Evolutionary conservation across 2,329 filamentous ascomycete species (phyloP), one percentile per base, ranked within the genome.

Genomic region (Colletotrichum sp.): DNA sequence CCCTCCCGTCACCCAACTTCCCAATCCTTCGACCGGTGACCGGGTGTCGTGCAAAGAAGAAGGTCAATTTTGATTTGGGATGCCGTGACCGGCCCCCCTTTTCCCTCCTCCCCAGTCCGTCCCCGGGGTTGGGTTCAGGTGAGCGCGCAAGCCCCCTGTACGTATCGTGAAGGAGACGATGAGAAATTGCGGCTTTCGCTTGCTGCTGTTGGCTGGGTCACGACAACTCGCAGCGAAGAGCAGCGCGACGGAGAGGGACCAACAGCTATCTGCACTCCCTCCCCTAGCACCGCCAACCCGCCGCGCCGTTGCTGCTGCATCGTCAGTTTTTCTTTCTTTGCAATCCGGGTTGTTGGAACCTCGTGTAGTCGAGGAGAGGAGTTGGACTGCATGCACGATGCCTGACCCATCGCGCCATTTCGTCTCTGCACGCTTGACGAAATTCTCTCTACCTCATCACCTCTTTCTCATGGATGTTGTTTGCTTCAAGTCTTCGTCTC

Each of bases 11-110:
- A 57, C 26, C 57, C 68, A 70, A 65, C 72, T 75, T 75, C 72
- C 72, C 36, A 75, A 72, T 72, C 12, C 63, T 44, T 72, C 59
- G 36, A 75, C 72, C 72, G 68, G 72, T 68, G 72, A 72, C 72
- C 68, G 57, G 72, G 72, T 72, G 72, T 55, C 4, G 15, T 18
- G 24, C 55, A 62, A 28, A 30, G 26, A 12, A 57, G 63, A 28
- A 36, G 70, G 49, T 21, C 30, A 16, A 55, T 68, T 36, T 71
- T 68, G 72, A 75, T 75, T 75, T 75, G 52, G 60, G 63, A 75
- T 72, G 62, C 60, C 32, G 49, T 44, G 39, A 44, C 39, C 39
- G 39, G 39, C 16, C 39, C 36, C 39, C 9, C 39, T 9, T n/a
- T 36, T 34, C 16, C 52, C 30, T 12, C 13, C 32, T 59, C 18